Evolutionary conservation across 805 yeast species (phyloP), one percentile per base, ranked within the genome.

Genomic region (Peterozyma toletana): DNA sequence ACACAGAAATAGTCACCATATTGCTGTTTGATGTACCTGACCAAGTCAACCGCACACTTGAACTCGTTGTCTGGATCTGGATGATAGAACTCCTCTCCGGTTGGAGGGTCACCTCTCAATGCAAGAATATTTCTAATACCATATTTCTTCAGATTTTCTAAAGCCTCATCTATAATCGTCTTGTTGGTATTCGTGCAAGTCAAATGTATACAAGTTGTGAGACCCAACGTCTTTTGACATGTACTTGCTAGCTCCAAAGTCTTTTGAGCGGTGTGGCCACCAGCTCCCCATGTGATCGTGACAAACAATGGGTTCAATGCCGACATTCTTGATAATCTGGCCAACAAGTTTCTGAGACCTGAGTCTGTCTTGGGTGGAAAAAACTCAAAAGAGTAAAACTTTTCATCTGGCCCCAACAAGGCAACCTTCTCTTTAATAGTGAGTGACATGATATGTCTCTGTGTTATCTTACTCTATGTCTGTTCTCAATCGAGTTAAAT

Each of bases 241-340:
- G 86, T 73, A 18, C 77, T 68, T 1, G 96, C 96, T 46, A 93
- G 69, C 37, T 86, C 91, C 46, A 93, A 62, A 0, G 96, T 86
- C 66, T 88, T 89, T 40, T 78, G 83, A 39, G 91, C 79, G 9
- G 97, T 88, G 5, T 95, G 80, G 2, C 99, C 99, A 35, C 98
- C 98, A 5, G 99, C 98, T 31, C 98, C 99, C 97, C 98, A 93
- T 0, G 99, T 93, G 11, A 93, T 84, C 3, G 96, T 87, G 43
- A 91, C 82, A 59, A 93, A 95, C 13, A 83, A 67, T 3, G 98
- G 98, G 45, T 89, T 90, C 49, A 93, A 66, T 3, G 84, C 83
- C 50, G 86, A 79, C 90, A 93, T 83, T 56, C 99, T 80, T 55
- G 78, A 79, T 64, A 93, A 77, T 63, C 99, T 83, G 29, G 90